phyloP scores from a whole-genome alignment of 768 basidiomycete species.

The Calocybe cyanea region DNA sequence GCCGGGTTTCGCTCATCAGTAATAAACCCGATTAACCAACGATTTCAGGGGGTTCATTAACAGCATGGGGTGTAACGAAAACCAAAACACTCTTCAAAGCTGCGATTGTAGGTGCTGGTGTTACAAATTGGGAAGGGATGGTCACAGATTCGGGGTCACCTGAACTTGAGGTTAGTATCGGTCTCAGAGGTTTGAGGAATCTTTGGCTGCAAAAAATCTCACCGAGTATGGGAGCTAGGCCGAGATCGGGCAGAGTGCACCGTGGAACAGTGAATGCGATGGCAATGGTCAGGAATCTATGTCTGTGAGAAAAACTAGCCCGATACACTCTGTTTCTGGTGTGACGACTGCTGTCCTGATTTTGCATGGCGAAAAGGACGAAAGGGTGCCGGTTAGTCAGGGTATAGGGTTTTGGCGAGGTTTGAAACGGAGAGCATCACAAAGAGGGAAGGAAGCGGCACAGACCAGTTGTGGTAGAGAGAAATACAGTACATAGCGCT shows the following conservation, averaged over 20 bases:
- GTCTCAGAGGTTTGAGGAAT: neutral
- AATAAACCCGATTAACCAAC: too few species aligned
- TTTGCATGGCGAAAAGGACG: slow-evolving; percentile 48
- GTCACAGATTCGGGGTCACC: slow-evolving; percentile 32
- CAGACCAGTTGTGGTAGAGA: slow-evolving; percentile 17
- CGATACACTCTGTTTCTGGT: slow-evolving; percentile 30
- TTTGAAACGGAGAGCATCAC: slow-evolving; percentile 25
- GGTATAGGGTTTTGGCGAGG: slow-evolving; percentile 30
- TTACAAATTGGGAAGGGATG: slow-evolving; percentile 33
- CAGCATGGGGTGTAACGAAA: slow-evolving; percentile 33
- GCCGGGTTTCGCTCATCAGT: too few species aligned
- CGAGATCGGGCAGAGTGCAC: slow-evolving; percentile 26
- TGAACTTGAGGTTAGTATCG: slow-evolving; percentile 26
- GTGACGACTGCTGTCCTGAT: slow-evolving; percentile 46
- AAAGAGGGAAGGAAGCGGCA: slow-evolving; percentile 24
- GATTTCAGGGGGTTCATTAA: slow-evolving; percentile 27
- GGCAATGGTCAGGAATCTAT: slow-evolving; percentile 6
- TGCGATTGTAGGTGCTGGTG: slow-evolving; percentile 32
- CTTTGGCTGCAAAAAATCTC: slow-evolving; percentile 3
- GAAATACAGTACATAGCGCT: neutral
- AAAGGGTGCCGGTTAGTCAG: slow-evolving; percentile 42
- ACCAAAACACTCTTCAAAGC: slow-evolving; percentile 32
- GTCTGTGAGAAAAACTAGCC: slow-evolving; percentile 23
- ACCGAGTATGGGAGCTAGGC: slow-evolving; percentile 14
- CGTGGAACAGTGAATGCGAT: slow-evolving; percentile 30